Conservation (phyloP, 768 basidiomycete species). For the Boletus fagicola region DNA sequence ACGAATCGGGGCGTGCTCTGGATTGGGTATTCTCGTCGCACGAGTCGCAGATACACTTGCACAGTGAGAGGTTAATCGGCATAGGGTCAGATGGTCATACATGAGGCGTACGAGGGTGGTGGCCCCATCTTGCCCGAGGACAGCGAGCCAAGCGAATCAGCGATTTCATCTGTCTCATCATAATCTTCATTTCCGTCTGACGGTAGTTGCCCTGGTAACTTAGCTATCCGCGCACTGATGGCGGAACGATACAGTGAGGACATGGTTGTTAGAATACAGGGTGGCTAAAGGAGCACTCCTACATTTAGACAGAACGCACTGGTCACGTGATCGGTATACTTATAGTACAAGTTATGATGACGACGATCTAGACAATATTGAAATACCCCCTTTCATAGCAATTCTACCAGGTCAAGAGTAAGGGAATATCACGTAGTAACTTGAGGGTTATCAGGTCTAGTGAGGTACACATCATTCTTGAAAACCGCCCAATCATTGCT, state of each 20-base stretch:
- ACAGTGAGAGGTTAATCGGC: slow-evolving; percentile 21
- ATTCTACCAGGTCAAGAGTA: too few relatives aligned
- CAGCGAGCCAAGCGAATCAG: slow-evolving; percentile 58
- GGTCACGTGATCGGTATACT: slow-evolving; percentile 2
- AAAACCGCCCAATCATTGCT: too few relatives aligned
- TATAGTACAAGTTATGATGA: too few relatives aligned
- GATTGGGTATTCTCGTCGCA: slow-evolving; percentile 45
- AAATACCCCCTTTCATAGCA: too few relatives aligned
- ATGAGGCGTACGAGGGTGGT: slow-evolving; percentile 54
- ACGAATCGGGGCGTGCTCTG: slow-evolving; percentile 74
- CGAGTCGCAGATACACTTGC: slow-evolving; percentile 28
- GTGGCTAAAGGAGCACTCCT: background rate
- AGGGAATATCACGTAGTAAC: too few relatives aligned
- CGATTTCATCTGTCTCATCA: slow-evolving; percentile 48
- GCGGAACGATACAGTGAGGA: slow-evolving; percentile 76
- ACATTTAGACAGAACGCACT: background rate
- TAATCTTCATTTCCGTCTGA: slow-evolving; percentile 39
- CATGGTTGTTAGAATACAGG: slow-evolving; percentile 40
- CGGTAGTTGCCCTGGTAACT: slow-evolving; percentile 60
- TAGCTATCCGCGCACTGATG: slow-evolving; percentile 69
- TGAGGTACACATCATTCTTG: too few relatives aligned
- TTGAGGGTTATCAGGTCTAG: too few relatives aligned
- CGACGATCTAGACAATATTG: too few relatives aligned
- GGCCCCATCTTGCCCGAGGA: slow-evolving; percentile 54
- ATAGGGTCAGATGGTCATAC: slow-evolving; percentile 2